A percentile compares a stretch with the other conserved stretches of the same genome.
Evolutionary conservation across 305 asterid species (phyloP).

Genomic region (Fraxinus nigra): DNA sequence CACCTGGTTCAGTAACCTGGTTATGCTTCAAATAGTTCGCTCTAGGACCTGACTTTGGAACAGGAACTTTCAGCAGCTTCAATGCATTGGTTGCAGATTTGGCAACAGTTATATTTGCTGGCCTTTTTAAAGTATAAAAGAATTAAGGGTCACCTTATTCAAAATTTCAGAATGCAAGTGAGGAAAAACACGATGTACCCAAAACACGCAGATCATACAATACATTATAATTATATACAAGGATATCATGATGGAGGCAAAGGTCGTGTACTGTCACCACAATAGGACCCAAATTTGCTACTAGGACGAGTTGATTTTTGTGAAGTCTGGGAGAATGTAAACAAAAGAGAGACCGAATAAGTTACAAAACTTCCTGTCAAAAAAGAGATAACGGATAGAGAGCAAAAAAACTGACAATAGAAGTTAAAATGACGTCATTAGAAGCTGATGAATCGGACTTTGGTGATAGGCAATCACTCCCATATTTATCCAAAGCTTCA

Average conservation of each 20-base stretch:
- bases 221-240: constrained; percentile 25
- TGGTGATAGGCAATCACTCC: constrained; percentile 34
- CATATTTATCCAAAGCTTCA: constrained; percentile 29
- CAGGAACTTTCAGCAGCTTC: constrained; percentile 55
- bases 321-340: constrained; percentile 46
- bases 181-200: constrained; percentile 14
- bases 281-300: constrained; percentile 40
- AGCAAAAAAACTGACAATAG: constrained; percentile 38
- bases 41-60: constrained; percentile 49
- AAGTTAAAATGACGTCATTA: constrained; percentile 29
- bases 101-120: constrained; percentile 45
- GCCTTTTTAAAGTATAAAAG: constrained; percentile 55
- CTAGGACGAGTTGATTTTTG: constrained; percentile 36
- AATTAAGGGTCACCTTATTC: constrained; percentile 52
- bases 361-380: constrained; percentile 11
- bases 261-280: constrained; percentile 50
- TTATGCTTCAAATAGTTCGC: constrained; percentile 44
- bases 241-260: constrained; percentile 82
- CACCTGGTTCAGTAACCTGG: constrained; percentile 68
- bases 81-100: constrained; percentile 51
- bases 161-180: constrained; percentile 18
- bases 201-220: constrained; percentile 11
- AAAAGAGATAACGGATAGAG: constrained; percentile 4
- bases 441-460: constrained; percentile 41
- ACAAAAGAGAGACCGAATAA: constrained; percentile 18